These are phyloP conservation scores for Daucus carota DNA, from an alignment of 129 eudicot species.

Conservation along the genomic window DH1_v3.0 NC_030383.2:51694001-51694500, in stretches of 20 bases:
- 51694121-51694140: background rate
- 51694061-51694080: slow-evolving; percentile 9
- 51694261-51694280: slow-evolving; percentile 23
- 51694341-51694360: background rate
- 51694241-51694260: slow-evolving; percentile 4
- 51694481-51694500: background rate
- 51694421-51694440: background rate
- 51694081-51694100: slow-evolving; percentile 3
- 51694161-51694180: slow-evolving; percentile 5
- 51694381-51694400: slow-evolving; percentile 9
- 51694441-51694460: background rate
- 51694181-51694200: slow-evolving; percentile 9
- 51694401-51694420: background rate
- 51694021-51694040: background rate
- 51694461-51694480: background rate
- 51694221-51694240: background rate
- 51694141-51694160: background rate
- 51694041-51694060: slow-evolving; percentile 10
- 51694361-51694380: background rate
- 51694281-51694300: slow-evolving; percentile 17
- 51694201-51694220: background rate
- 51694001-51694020: background rate
- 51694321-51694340: background rate
- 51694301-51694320: slow-evolving; percentile 13
- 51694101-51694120: background rate